Percentiles rank a stretch among this genome's conserved stretches.
These are phyloP conservation scores for Takashimella tepidaria DNA, from an alignment of 1,284 basidiomycete species.

Conservation along the genomic window DNA sequence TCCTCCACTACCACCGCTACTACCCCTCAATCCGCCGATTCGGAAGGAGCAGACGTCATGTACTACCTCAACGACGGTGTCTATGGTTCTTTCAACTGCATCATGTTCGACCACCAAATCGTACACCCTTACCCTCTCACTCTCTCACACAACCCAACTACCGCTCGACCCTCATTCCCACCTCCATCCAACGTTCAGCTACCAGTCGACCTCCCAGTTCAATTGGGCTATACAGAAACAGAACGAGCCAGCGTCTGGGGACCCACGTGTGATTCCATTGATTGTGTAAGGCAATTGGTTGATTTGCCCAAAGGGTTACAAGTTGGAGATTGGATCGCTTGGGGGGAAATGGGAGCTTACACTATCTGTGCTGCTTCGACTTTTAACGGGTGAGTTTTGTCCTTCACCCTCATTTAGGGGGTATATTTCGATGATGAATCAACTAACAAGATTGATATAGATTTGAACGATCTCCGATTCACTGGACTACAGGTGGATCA, in stretches of 20 bases:
- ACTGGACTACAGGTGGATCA: constrained; percentile 45
- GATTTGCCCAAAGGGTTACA: constrained; percentile 60
- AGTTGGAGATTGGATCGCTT: constrained; percentile 88
- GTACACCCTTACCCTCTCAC: constrained; percentile 77
- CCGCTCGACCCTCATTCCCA: constrained; percentile 42
- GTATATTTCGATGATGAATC: too few species aligned
- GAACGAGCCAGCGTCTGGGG: constrained; percentile 54
- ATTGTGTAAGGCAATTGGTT: constrained; percentile 65
- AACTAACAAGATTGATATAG: too few species aligned
- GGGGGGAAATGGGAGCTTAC: constrained; percentile 90
- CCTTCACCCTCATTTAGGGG: not conserved
- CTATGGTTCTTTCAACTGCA: constrained; percentile 97
- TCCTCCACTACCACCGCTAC: constrained; percentile 9
- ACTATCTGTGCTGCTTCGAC: constrained; percentile 83
- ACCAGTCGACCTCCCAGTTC: constrained; percentile 42
- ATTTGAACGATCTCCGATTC: constrained; percentile 36
- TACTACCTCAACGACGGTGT: constrained; percentile 97
- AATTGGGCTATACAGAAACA: constrained; percentile 48
- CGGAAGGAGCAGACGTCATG: constrained; percentile 50
- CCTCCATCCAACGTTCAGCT: constrained; percentile 47
- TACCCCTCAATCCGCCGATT: constrained; percentile 12
- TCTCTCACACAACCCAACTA: constrained; percentile 31
- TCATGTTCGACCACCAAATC: constrained; percentile 87
- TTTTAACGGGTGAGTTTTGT: constrained; percentile 64
- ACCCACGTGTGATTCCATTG: constrained; percentile 84